phyloP scores from a whole-genome alignment of 306 rosid species.

The Lagenaria siceraria region DNA sequence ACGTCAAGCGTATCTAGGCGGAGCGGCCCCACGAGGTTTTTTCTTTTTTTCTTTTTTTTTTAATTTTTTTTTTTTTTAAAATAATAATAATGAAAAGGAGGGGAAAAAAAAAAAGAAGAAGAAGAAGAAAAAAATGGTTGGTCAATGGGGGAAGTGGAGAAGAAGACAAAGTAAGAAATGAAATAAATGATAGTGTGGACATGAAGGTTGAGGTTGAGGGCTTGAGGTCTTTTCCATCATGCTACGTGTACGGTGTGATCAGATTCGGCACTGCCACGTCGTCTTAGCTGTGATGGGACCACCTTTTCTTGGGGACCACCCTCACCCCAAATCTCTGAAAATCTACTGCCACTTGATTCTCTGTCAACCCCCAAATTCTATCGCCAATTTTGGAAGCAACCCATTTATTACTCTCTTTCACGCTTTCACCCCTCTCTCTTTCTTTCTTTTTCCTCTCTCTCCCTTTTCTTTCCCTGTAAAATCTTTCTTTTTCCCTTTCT shows the following conservation, averaged over 20 bases:
- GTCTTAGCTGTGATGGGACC: neutral
- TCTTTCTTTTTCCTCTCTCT: too few species aligned
- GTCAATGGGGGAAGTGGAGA: neutral
- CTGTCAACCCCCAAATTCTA: slow-evolving; percentile 1
- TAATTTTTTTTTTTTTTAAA: too few species aligned
- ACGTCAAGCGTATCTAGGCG: slow-evolving; percentile 7
- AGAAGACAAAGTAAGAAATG: neutral
- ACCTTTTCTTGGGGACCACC: neutral
- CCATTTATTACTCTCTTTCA: neutral
- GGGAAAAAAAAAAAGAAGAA: neutral
- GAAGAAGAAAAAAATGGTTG: neutral
- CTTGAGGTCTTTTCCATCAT: slow-evolving; percentile 4
- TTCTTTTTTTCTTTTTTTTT: neutral
- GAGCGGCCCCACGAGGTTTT: neutral
- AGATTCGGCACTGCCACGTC: slow-evolving; percentile 1
- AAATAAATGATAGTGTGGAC: neutral
- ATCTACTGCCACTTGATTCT: slow-evolving; percentile 6
- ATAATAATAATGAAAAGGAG: neutral
- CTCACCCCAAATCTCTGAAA: slow-evolving; percentile 3
- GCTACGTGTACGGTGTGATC: slow-evolving; percentile 7
- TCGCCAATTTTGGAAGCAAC: neutral
- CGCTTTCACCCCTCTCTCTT: neutral
- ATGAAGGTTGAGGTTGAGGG: neutral
- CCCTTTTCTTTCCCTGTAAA: too few species aligned
- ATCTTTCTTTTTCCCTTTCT: neutral